Conservation (phyloP, 441 rosid genomes). For the Capsella rubella region DNA sequence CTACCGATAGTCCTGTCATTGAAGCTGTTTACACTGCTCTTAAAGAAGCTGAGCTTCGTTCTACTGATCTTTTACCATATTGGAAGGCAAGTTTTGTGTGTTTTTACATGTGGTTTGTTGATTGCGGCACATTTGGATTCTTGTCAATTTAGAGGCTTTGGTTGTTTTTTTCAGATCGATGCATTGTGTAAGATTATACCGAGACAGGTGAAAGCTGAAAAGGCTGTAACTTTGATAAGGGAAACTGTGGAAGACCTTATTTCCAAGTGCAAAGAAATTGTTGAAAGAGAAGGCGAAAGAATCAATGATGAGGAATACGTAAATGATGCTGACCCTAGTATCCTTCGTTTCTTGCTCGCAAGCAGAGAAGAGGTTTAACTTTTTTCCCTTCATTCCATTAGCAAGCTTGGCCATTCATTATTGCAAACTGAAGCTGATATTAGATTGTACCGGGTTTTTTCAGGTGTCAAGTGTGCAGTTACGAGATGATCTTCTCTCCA, state of each 20-base stretch:
- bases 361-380: conserved; percentile 88
- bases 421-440: conserved; percentile 16
- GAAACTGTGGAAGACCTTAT: conserved; percentile 86
- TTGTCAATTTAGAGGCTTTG: conserved; percentile 14
- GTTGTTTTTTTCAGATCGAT: conserved; percentile 50
- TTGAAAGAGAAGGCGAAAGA: conserved; percentile 90
- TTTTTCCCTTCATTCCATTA: conserved; percentile 8
- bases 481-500: conserved; percentile 89
- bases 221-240: conserved; percentile 75
- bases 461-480: conserved; percentile 87
- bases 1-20: conserved; percentile 84
- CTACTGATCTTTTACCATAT: conserved; percentile 89
- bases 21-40: conserved; percentile 92
- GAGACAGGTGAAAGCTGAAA: conserved; percentile 91
- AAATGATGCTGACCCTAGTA: conserved; percentile 89
- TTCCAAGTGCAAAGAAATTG: conserved; percentile 81
- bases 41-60: conserved; percentile 92
- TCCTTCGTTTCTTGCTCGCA: conserved; percentile 91
- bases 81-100: conserved; percentile 72
- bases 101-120: conserved; percentile 6
- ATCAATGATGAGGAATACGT: conserved; percentile 90
- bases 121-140: conserved; percentile 14
- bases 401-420: conserved; percentile 10
- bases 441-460: background rate
- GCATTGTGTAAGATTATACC: conserved; percentile 85